phyloP scores from a whole-genome alignment of 352 stramenopile genomes.

The Halophytophthora batemanensis region DNA sequence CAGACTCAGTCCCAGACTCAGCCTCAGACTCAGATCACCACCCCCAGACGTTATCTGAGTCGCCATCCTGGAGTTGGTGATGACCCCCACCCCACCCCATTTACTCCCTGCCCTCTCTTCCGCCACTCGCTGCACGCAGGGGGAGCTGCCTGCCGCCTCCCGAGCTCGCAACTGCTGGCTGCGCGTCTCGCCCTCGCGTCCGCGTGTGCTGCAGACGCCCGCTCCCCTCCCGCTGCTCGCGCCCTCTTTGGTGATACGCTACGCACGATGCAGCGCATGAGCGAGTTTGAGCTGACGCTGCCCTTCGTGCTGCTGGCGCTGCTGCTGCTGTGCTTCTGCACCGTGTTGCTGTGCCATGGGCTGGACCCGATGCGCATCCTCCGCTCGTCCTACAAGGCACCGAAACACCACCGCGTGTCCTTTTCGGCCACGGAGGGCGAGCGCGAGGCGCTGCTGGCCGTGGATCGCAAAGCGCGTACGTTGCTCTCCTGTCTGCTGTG shows the following conservation, averaged over 20 bases:
- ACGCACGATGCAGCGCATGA: constrained; percentile 12
- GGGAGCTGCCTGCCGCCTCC: too few species aligned
- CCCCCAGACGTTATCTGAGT: too few species aligned
- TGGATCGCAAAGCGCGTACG: constrained; percentile 36
- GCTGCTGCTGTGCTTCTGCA: constrained; percentile 45
- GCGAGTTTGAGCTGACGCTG: constrained; percentile 38
- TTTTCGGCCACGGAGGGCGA: constrained; percentile 41
- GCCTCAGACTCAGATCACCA: too few species aligned
- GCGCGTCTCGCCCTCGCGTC: constrained; percentile 9
- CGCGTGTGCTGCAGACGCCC: not conserved
- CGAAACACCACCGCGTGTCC: constrained; percentile 20
- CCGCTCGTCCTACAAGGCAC: constrained; percentile 57
- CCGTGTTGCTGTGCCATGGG: constrained; percentile 47
- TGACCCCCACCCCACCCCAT: too few species aligned
- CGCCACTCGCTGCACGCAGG: too few species aligned
- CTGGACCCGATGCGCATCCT: constrained; percentile 60
- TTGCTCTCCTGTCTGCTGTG: not conserved
- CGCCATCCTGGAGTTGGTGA: too few species aligned
- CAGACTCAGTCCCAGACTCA: too few species aligned
- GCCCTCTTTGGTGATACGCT: constrained; percentile 3
- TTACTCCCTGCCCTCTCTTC: too few species aligned
- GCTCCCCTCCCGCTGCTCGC: not conserved
- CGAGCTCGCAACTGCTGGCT: constrained; percentile 21
- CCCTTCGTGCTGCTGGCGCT: constrained; percentile 38
- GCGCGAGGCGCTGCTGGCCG: constrained; percentile 44